Percentiles rank a stretch among this genome's conserved stretches.
phyloP scores from a whole-genome alignment of 805 yeast genomes.

The Millerago galiae region DNA sequence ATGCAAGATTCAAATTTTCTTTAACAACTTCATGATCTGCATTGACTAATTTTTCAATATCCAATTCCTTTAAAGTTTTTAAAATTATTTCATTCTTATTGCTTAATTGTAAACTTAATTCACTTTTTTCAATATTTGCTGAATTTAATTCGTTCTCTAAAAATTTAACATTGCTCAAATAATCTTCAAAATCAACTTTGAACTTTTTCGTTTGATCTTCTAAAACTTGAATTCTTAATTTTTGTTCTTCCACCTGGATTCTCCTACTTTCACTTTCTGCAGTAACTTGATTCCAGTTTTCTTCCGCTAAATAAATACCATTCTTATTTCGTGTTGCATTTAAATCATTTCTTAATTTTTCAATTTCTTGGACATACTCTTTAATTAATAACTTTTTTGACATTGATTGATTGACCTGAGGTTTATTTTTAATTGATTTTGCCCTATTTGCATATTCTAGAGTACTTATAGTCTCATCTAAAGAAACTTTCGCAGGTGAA shows the following conservation, averaged over 20 bases:
- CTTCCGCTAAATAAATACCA: slow-evolving; percentile 57
- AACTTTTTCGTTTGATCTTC: slow-evolving; percentile 40
- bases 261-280: slow-evolving; percentile 41
- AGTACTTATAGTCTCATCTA: slow-evolving; percentile 75
- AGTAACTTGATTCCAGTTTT: slow-evolving; percentile 40
- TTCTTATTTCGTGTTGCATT: slow-evolving; percentile 56
- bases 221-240: slow-evolving; percentile 38
- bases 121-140: slow-evolving; percentile 10
- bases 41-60: slow-evolving; percentile 13
- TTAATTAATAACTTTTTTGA: slow-evolving; percentile 49
- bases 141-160: slow-evolving; percentile 10
- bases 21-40: slow-evolving; percentile 18
- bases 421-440: slow-evolving; percentile 62
- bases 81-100: slow-evolving; percentile 4
- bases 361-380: slow-evolving; percentile 49
- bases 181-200: slow-evolving; percentile 35
- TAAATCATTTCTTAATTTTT: slow-evolving; percentile 52
- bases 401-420: slow-evolving; percentile 56
- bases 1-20: slow-evolving; percentile 13
- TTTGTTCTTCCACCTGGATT: slow-evolving; percentile 44
- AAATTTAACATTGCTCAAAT: slow-evolving; percentile 21
- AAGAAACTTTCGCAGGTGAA: slow-evolving; percentile 66
- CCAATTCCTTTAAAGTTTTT: slow-evolving; percentile 9
- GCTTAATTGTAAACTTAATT: slow-evolving; percentile 8
- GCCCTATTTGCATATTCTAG: slow-evolving; percentile 82